Conservation (phyloP, 345 rosid genomes). For the Eucalyptus pauciflora region DNA sequence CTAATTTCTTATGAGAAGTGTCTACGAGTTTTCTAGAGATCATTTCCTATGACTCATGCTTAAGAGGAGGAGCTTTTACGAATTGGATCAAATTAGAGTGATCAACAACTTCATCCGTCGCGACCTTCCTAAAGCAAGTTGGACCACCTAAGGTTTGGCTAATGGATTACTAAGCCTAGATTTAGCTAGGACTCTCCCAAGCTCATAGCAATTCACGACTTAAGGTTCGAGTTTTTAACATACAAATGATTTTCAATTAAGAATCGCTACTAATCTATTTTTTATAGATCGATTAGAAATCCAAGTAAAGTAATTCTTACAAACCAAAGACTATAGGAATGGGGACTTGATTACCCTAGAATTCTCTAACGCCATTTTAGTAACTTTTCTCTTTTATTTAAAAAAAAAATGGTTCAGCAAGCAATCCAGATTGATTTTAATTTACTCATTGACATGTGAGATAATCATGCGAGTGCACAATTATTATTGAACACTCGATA, state of each 20-base stretch:
- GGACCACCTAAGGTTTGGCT: no score
- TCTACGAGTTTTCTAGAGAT: neutral
- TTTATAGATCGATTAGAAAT: rapidly evolving
- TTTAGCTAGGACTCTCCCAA: no score
- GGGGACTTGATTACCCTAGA: rapidly evolving
- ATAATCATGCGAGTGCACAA: rapidly evolving
- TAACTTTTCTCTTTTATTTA: no score
- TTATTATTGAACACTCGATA: no score
- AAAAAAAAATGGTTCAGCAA: no score
- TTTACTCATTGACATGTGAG: rapidly evolving
- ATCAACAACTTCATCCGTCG: rapidly evolving
- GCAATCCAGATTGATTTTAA: no score
- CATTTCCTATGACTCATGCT: neutral
- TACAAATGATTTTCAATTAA: no score
- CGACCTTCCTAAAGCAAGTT: no score
- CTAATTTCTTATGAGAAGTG: neutral
- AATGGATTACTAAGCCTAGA: no score
- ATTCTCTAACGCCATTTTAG: rapidly evolving
- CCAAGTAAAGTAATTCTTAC: no score
- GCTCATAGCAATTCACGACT: no score
- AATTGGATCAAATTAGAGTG: neutral
- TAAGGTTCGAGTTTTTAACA: no score
- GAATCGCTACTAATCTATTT: rapidly evolving
- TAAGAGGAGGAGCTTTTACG: neutral
- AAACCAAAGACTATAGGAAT: rapidly evolving